A percentile compares a stretch with the other conserved stretches of the same genome.
These are phyloP conservation scores for Jatropha multifida DNA, from an alignment of 441 rosid species.

Conservation along the genomic window DNA sequence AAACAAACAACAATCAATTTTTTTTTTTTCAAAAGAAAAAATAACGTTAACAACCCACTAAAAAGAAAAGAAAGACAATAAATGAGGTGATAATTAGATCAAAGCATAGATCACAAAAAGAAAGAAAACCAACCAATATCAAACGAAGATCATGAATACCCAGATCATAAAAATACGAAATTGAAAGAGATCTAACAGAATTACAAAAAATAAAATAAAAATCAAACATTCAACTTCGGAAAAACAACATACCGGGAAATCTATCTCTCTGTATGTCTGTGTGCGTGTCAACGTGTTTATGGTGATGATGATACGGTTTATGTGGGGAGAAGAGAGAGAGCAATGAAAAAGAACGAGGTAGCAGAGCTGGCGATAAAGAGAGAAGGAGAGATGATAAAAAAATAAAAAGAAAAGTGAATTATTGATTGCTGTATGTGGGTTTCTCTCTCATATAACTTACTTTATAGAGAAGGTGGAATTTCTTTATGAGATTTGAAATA, in stretches of 20 bases:
- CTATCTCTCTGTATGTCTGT: not conserved
- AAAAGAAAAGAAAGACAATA: constrained; percentile 16
- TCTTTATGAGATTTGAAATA: constrained; percentile 21
- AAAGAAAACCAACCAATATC: constrained; percentile 22
- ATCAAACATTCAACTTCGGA: constrained; percentile 1
- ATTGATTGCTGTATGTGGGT: constrained; percentile 40
- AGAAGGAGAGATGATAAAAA: constrained; percentile 5
- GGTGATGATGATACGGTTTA: constrained; percentile 1
- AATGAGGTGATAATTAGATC: constrained; percentile 28
- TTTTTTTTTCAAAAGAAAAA: not conserved
- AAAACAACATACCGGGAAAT: constrained; percentile 23
- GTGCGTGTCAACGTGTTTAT: not conserved
- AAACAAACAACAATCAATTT: constrained; percentile 1
- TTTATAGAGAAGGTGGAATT: constrained; percentile 17
- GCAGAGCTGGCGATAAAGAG: constrained; percentile 34
- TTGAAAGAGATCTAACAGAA: constrained; percentile 32
- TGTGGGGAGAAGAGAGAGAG: constrained; percentile 11
- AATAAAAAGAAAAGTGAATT: constrained; percentile 36
- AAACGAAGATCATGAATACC: constrained; percentile 23
- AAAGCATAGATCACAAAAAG: constrained; percentile 28
- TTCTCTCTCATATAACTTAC: constrained; percentile 31
- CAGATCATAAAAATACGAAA: constrained; percentile 30
- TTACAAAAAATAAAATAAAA: not conserved
- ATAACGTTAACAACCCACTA: not conserved
- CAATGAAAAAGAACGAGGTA: not conserved